Conservation (phyloP, 1,284 basidiomycete species). For the Trametes polyzona region DNA sequence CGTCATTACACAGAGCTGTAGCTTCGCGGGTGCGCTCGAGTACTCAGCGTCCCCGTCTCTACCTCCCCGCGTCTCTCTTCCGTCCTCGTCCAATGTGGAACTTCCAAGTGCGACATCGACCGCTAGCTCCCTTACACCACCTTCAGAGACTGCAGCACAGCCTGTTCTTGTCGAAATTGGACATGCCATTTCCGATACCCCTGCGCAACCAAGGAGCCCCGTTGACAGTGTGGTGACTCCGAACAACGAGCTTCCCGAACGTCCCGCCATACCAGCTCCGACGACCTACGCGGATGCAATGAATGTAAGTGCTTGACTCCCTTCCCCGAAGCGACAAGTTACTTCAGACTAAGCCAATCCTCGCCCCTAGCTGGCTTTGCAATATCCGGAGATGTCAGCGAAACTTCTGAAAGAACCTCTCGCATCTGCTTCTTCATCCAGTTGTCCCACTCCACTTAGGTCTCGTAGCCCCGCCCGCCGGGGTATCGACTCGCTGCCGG, state of each 20-base stretch:
- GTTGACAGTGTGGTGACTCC: background rate
- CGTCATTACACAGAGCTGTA: conserved; percentile 10
- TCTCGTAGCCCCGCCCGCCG: background rate
- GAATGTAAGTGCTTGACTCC: conserved; percentile 27
- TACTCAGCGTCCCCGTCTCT: background rate
- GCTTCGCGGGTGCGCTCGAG: background rate
- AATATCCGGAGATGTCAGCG: conserved; percentile 11
- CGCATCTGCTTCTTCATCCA: conserved; percentile 3
- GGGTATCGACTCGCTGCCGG: background rate
- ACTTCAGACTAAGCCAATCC: background rate
- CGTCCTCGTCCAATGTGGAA: no score
- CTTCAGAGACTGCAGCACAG: no score
- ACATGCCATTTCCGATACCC: no score
- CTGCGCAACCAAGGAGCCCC: no score
- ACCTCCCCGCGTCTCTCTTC: background rate
- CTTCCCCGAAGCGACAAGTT: background rate
- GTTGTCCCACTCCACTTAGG: background rate
- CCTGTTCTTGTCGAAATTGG: no score
- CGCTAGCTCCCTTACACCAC: no score
- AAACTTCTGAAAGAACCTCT: conserved; percentile 13
- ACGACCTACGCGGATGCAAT: conserved; percentile 34
- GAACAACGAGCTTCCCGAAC: background rate
- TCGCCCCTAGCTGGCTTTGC: conserved; percentile 12
- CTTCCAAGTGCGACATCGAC: no score
- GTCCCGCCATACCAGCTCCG: conserved; percentile 22